Evolutionary conservation across 2,329 filamentous ascomycete genomes (phyloP), one percentile per base, ranked within the genome.

Genomic region (Cercospora beticola): DNA sequence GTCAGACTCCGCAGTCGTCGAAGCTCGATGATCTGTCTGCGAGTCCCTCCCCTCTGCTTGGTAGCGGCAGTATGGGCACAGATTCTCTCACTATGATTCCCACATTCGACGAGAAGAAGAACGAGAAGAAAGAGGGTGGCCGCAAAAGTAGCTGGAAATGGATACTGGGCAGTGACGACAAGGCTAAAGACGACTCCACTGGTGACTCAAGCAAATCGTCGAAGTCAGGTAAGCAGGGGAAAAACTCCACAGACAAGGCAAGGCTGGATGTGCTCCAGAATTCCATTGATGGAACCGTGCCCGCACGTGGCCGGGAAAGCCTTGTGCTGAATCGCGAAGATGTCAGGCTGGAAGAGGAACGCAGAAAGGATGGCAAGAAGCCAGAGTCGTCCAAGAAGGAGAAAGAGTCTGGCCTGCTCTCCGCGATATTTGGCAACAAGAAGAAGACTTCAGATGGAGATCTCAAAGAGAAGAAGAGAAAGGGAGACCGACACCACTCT

Each of bases 371-470:
- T 72, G 90, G 87, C 71, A 89, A 92, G 56, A 95, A 93, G 77
- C 86, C 88, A 0, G 82, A 84, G 18, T 90, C 75, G 28, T 78
- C 81, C 10, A 97, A 94, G 81, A 97, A 94, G 78, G 94, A 97
- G 28, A 78, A 77, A 64, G 78, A 80, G 7, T 79, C 83, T 12
- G 90, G 93, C 7, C 85, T 98, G n/a, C 94, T 99, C 74, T 94
- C 93, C 0, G 95, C 93, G 0, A 89, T 99, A 65, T 98, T 99
- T 76, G 92, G 93, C 52, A 87, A 90, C 69, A 96, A 96, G 83
- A 97, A 94, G 83, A 78, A 78, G 68, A 71, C 76, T 2, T 78
- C 76, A 8, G 91, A 94, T 67, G 89, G 89, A 73, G 92, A 97
- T 65, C 86, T 86, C 36, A 85, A 85, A 67, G 86, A 89, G 73